Conservation (phyloP, 192 early-diverging fungal genomes). For the Coemansia sp. region DNA sequence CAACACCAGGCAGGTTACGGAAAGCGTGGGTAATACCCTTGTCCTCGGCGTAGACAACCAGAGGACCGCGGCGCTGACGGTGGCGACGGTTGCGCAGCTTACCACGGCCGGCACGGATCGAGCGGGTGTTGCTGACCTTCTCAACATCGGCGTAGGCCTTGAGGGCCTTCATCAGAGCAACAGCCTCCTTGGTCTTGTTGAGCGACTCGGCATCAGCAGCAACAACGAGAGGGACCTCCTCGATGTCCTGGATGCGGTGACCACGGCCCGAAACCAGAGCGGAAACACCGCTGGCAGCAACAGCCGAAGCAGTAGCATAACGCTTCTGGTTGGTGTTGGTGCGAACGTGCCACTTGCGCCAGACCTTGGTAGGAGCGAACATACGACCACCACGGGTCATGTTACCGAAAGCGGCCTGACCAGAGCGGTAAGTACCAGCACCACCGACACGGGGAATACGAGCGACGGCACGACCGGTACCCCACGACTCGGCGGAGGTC, state of each 20-base stretch:
- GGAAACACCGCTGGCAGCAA: conserved; percentile 92
- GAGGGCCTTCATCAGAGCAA: conserved; percentile 85
- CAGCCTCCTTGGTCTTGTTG: conserved; percentile 91
- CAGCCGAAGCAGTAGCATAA: conserved; percentile 93
- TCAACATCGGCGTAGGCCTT: conserved; percentile 93
- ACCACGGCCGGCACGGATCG: conserved; percentile 93
- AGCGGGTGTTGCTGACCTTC: conserved; percentile 94
- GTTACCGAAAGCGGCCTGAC: conserved; percentile 99
- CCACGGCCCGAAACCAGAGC: conserved; percentile 94
- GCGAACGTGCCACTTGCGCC: conserved; percentile 99
- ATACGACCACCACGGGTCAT: conserved; percentile 99
- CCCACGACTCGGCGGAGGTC: conserved; percentile 98
- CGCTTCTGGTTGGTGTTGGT: conserved; percentile 98
- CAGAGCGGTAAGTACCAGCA: conserved; percentile 94
- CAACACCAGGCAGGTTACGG: conserved; percentile 98
- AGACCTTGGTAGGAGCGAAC: conserved; percentile 99
- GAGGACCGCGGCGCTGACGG: conserved; percentile 93
- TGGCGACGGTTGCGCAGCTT: conserved; percentile 97
- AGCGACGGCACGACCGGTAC: conserved; percentile 97
- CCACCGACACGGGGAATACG: conserved; percentile 99
- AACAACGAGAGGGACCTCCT: conserved; percentile 94
- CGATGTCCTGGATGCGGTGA: conserved; percentile 89
- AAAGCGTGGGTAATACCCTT: conserved; percentile 92
- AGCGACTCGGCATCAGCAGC: conserved; percentile 75
- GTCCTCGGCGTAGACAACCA: conserved; percentile 94